Evolutionary conservation across 1,139 yeast genomes (phyloP).

Genomic region (Torulaspora pretoriensis): DNA sequence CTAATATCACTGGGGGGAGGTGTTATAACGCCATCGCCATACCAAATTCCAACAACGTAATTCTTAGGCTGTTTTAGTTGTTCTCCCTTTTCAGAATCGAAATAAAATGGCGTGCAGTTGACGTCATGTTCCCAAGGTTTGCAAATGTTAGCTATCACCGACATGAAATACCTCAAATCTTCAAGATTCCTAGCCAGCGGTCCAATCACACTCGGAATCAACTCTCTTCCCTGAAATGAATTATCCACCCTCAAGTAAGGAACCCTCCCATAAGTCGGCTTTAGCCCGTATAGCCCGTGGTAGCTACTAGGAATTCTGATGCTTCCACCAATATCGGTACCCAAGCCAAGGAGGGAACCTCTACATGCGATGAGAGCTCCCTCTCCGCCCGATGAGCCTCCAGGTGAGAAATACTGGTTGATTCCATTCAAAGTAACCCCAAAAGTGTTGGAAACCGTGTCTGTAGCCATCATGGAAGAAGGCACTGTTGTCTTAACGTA

Average conservation of each 20-base stretch:
- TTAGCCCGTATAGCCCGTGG: slow-evolving; percentile 51
- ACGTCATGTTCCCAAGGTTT: slow-evolving; percentile 58
- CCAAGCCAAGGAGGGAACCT: slow-evolving; percentile 51
- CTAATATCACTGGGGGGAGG: slow-evolving; percentile 23
- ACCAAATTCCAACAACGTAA: slow-evolving; percentile 19
- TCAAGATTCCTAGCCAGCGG: slow-evolving; percentile 56
- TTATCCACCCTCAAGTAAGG: slow-evolving; percentile 51
- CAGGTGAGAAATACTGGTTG: slow-evolving; percentile 45
- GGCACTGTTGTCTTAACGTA: slow-evolving; percentile 59
- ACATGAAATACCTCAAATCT: slow-evolving; percentile 62
- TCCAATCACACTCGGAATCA: slow-evolving; percentile 52
- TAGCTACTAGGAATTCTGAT: slow-evolving; percentile 55
- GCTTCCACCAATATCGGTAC: slow-evolving; percentile 64
- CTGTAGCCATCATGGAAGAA: slow-evolving; percentile 52
- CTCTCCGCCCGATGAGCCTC: slow-evolving; percentile 65
- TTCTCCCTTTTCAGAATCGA: slow-evolving; percentile 10
- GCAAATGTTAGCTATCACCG: slow-evolving; percentile 44
- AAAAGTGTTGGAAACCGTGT: slow-evolving; percentile 44
- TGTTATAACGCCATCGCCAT: slow-evolving; percentile 18
- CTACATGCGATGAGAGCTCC: slow-evolving; percentile 51
- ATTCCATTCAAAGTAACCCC: slow-evolving; percentile 50
- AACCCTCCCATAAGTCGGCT: slow-evolving; percentile 47
- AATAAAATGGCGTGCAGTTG: slow-evolving; percentile 31
- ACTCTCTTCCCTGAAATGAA: slow-evolving; percentile 55
- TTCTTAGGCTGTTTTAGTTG: slow-evolving; percentile 7